These are phyloP conservation scores for Lentinula boryana DNA, from an alignment of 768 basidiomycete genomes.

Conservation along the genomic window DNA sequence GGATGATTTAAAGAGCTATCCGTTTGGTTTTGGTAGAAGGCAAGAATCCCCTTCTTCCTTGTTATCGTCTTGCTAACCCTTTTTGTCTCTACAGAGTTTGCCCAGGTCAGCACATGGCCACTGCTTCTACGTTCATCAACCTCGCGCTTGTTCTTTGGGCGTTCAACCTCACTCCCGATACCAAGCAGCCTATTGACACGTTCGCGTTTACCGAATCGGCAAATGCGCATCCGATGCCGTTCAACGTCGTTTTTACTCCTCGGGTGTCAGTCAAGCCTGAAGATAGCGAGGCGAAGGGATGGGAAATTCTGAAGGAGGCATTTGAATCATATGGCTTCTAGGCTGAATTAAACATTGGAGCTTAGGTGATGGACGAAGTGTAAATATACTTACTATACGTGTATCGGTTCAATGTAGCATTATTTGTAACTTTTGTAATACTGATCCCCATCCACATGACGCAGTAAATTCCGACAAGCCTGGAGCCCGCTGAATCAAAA, in stretches of 20 bases:
- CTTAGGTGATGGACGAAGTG: too few relatives aligned
- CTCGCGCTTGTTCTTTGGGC: slow-evolving; percentile 61
- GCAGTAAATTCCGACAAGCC: too few relatives aligned
- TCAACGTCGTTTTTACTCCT: slow-evolving; percentile 36
- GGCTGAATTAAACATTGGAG: neutral
- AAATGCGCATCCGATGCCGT: slow-evolving; percentile 59
- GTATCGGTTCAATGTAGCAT: too few relatives aligned
- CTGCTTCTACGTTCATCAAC: slow-evolving; percentile 54
- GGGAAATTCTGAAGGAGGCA: slow-evolving; percentile 1
- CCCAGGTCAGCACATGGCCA: slow-evolving; percentile 59
- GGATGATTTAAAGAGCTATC: slow-evolving; percentile 47
- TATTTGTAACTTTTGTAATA: too few relatives aligned
- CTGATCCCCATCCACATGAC: too few relatives aligned
- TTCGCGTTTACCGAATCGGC: slow-evolving; percentile 59
- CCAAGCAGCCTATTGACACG: slow-evolving; percentile 49
- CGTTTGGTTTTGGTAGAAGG: slow-evolving; percentile 59
- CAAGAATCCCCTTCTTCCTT: neutral
- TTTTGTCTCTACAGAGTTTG: slow-evolving; percentile 29
- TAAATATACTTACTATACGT: too few relatives aligned
- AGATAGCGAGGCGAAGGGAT: slow-evolving; percentile 1
- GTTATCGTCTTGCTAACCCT: neutral
- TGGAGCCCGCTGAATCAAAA: too few relatives aligned
- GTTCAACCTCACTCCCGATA: slow-evolving; percentile 50
- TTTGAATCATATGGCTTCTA: neutral
- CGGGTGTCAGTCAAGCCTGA: neutral